Base-by-base conservation (phyloP, 2,329 filamentous ascomycete genomes). In the Sclerotinia minor region DNA sequence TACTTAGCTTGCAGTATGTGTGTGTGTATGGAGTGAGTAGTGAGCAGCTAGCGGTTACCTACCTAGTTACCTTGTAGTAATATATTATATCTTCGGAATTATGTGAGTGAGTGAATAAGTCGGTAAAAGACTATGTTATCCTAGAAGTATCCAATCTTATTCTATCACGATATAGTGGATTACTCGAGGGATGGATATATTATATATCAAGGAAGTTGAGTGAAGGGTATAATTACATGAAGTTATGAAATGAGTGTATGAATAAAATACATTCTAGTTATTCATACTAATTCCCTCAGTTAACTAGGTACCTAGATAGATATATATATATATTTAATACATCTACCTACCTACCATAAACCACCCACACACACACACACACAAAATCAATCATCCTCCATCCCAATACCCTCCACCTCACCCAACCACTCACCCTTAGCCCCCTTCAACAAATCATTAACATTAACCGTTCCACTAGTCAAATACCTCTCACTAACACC, bases 401-500 rank as follows among this genome's bases (percentile, higher is more conserved):
- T 74, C 2, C 75, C 75, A 69, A 78, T 76, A 0, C 74, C 75
- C 61, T 77, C 75, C 24, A 78, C 71, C 57, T 73, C 73, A 11
- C 77, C 77, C 6, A 78, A 64, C 65, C 77, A 78, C 24, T 77
- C 85, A 1, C 89, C 85, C 70, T 87, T 87, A 50, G 83, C 84
- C n/a, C 86, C 87, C 67, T 81, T 83, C 67, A 89, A 74, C 75
- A 97, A 78, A 73, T 92, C 84, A 64, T 89, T 89, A 7, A 97
- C 83, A 80, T 97, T 91, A n/a, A 97, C 86, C n/a, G 86, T 82
- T 0, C 92, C 92, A n/a, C 87, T 86, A 0, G 92, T 92, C 69
- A 97, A 82, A 78, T 97, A 98, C 75, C 84, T 86, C 80, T 94
- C 92, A 75, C 92, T 96, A 35, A 97, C 92, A 8, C 94, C 94